Conservation (phyloP, 495 filamentous ascomycete genomes). For the Bryoglossum gracile region DNA sequence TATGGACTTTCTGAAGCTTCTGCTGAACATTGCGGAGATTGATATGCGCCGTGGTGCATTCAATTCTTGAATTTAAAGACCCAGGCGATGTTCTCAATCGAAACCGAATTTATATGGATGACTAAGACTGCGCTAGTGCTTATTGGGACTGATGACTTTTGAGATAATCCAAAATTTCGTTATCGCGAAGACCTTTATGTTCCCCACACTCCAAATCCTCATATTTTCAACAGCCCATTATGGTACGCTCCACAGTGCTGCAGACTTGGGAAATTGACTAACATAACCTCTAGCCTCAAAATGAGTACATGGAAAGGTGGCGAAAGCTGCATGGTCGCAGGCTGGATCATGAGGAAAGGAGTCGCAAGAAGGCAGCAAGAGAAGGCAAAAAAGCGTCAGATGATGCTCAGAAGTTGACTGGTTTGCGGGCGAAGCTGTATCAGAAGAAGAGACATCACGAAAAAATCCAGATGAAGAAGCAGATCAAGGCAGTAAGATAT, state of each 20-base stretch:
- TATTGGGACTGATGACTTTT: not conserved
- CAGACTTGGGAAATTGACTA: not conserved
- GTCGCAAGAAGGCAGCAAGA: slow-evolving; percentile 79
- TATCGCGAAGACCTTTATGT: slow-evolving; percentile 8
- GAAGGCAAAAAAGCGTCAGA: slow-evolving; percentile 78
- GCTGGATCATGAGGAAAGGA: slow-evolving; percentile 87
- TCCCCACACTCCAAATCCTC: not conserved
- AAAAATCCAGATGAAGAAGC: slow-evolving; percentile 99
- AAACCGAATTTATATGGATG: not conserved
- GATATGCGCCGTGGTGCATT: not conserved
- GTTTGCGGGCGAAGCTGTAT: slow-evolving; percentile 89
- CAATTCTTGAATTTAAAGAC: not conserved
- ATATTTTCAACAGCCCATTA: slow-evolving; percentile 5
- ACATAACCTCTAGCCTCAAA: slow-evolving; percentile 8
- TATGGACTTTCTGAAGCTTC: slow-evolving; percentile 18
- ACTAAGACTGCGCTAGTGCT: slow-evolving; percentile 3
- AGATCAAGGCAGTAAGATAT: slow-evolving; percentile 82
- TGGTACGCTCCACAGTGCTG: slow-evolving; percentile 2
- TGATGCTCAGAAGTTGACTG: slow-evolving; percentile 85
- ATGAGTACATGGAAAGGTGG: slow-evolving; percentile 66
- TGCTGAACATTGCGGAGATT: slow-evolving; percentile 18
- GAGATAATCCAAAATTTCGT: slow-evolving; percentile 3
- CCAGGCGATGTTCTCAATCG: not conserved
- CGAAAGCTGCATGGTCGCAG: slow-evolving; percentile 64
- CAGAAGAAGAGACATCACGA: slow-evolving; percentile 88